phyloP scores from a whole-genome alignment of 2,329 filamentous ascomycete species.

The Biscogniauxia mediterranea region DNA sequence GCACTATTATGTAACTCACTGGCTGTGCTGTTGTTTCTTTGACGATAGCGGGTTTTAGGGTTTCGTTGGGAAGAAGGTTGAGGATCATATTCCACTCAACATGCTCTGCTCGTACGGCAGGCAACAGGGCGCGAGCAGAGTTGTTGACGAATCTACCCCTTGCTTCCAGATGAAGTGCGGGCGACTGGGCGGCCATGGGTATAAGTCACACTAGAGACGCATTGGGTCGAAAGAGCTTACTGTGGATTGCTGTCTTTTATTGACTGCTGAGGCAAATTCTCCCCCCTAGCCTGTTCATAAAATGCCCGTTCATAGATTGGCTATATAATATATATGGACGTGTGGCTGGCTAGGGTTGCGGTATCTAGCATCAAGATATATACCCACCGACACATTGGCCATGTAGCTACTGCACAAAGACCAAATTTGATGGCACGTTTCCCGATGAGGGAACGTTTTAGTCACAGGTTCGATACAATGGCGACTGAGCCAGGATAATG shows the following conservation, averaged over 20 bases:
- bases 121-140: not conserved
- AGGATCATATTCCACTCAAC: not conserved
- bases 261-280: not conserved
- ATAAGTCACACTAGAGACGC: not conserved
- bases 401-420: not conserved
- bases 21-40: too few species aligned
- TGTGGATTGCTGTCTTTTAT: not conserved
- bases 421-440: not conserved
- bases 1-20: too few species aligned
- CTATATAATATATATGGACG: not conserved
- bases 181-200: not conserved
- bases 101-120: not conserved
- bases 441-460: not conserved
- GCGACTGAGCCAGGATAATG: not conserved
- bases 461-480: not conserved
- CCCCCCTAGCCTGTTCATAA: too few species aligned
- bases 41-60: too few species aligned
- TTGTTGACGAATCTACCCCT: not conserved
- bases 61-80: too few species aligned
- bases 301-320: not conserved
- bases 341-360: not conserved
- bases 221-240: not conserved
- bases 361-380: not conserved
- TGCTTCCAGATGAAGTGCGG: not conserved
- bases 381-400: not conserved